Base-by-base conservation (phyloP, 1,284 basidiomycete species). In the Rhodotorula glutinis region DNA sequence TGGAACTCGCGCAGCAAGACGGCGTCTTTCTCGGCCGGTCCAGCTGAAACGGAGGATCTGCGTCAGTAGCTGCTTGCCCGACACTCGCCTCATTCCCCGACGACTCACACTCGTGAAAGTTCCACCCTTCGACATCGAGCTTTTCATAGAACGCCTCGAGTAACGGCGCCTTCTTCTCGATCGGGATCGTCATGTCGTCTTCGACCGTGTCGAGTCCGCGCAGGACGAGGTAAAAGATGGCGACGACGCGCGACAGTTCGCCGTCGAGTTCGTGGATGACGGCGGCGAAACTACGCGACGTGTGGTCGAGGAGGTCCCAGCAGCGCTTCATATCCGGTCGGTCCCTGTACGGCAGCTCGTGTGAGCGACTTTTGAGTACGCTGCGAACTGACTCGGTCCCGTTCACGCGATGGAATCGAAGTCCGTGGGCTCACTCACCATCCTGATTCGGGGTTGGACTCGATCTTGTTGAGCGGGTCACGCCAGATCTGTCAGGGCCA, bases 191-290 rank as follows among this genome's bases (percentile, higher is more conserved):
- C 93, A 98, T 98, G 82, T 99, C 95, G 79, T 98, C 95, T 79
- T 99, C 95, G 68, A 99, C 85, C 17, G 96, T 98, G 80, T 98
- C 96, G 41, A 98, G 82, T 1, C 87, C 95, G 33, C 95, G 87
- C 10, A 99, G 85, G 8, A 95, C 89, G 60, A 99, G 86, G 80
- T 98, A 99, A 81, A 97, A 98, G 69, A 99, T 80, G 78, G 91
- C 93, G 72, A 97, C 93, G 55, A 90, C 89, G 67, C 95, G 83
- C 7, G 92, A 91, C 66, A 98, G 82, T 77, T 98, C 95, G 2
- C 93, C 95, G 58, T 98, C 93, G 17, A 98, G 82, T 81, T 98
- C 92, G 81, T 96, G 97, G 78, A 98, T 94, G 73, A 98, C 95
- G 13, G 90, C 87, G 5, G 92, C 84, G 75, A 97, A 99, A 79